Percentiles rank a stretch among this genome's conserved stretches.
phyloP scores from a whole-genome alignment of 2,329 filamentous ascomycete genomes.

The Cordyceps javanica region DNA sequence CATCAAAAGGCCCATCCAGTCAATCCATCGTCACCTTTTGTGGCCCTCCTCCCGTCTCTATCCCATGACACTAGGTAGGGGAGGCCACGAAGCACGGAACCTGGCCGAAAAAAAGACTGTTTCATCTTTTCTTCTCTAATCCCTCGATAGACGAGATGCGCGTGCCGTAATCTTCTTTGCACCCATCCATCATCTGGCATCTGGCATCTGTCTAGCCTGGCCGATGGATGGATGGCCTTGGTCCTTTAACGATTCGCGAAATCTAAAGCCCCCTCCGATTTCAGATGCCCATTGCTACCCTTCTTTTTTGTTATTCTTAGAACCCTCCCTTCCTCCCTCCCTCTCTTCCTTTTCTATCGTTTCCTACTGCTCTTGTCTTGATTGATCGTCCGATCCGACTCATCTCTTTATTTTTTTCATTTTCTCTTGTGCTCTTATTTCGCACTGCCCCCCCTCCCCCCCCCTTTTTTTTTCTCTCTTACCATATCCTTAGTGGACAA shows the following conservation, averaged over 20 bases:
- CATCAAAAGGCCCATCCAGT: no score
- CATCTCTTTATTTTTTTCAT: not conserved
- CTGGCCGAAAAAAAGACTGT: not conserved
- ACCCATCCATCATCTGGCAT: not conserved
- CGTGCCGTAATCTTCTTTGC: not conserved
- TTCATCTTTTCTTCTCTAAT: not conserved
- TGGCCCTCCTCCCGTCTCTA: no score
- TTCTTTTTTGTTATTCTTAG: not conserved
- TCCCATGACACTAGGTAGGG: no score
- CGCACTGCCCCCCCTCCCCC: not conserved
- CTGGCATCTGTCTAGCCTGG: not conserved
- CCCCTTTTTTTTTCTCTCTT: not conserved
- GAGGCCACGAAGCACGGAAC: not conserved
- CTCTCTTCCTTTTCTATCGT: not conserved
- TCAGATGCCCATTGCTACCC: not conserved
- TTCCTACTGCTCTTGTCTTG: not conserved
- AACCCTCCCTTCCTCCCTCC: not conserved
- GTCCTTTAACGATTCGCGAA: not conserved
- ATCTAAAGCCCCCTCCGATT: not conserved
- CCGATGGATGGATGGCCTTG: not conserved
- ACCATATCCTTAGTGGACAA: not conserved
- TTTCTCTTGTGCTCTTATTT: not conserved
- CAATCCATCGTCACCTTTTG: no score
- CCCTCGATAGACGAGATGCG: no score
- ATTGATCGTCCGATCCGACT: not conserved